A percentile compares a stretch with the other conserved stretches of the same genome.
Evolutionary conservation across 2,329 filamentous ascomycete genomes (phyloP).

Genomic region (Botrytis paeoniae): DNA sequence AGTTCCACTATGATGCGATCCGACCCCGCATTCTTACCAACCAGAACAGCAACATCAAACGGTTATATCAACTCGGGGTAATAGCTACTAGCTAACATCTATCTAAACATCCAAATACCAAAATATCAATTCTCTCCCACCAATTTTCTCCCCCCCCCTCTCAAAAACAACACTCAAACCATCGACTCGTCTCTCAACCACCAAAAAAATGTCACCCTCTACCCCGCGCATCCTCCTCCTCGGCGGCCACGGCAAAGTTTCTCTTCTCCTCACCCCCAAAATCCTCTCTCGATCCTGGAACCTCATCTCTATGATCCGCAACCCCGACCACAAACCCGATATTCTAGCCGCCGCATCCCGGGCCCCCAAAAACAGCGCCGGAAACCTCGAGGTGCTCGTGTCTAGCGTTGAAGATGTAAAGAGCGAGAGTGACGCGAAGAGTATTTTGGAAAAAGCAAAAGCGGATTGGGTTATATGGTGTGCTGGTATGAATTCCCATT

Average conservation of each 20-base stretch:
- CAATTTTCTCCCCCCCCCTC: too few species aligned
- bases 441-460: constrained; percentile 58
- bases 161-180: not conserved
- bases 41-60: not conserved
- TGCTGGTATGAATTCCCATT: constrained; percentile 50
- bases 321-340: constrained; percentile 61
- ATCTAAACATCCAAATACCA: not conserved
- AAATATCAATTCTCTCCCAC: not conserved
- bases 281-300: constrained; percentile 72
- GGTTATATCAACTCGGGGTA: not conserved
- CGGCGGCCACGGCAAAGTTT: constrained; percentile 78
- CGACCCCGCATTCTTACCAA: not conserved
- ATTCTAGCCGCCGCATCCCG: constrained; percentile 51
- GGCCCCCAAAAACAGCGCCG: constrained; percentile 43
- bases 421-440: constrained; percentile 57
- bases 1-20: not conserved
- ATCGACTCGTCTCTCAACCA: not conserved
- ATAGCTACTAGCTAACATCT: not conserved
- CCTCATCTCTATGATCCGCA: constrained; percentile 75
- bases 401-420: constrained; percentile 70
- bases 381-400: constrained; percentile 66
- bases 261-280: constrained; percentile 71
- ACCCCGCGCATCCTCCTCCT: constrained; percentile 48
- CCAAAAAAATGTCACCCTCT: not conserved
- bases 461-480: constrained; percentile 67